Evolutionary conservation across 2,329 filamentous ascomycete genomes (phyloP), one percentile per base, ranked within the genome.

Genomic region (Sporothrix dimorphospora): DNA sequence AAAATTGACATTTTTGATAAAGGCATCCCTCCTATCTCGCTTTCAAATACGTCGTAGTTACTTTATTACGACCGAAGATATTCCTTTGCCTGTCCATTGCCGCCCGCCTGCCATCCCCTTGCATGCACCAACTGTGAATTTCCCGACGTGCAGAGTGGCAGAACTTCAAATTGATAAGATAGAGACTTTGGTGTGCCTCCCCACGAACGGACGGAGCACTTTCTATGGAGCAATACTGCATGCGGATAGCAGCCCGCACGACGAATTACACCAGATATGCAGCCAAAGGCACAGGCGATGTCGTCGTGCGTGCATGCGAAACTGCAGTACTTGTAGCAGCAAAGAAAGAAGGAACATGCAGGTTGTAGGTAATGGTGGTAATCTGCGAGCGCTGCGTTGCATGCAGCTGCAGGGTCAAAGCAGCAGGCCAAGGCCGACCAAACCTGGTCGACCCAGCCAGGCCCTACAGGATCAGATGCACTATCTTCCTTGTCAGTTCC

Each of bases 371-470:
- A 8, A 40, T 7, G 27, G 51, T 45, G 21, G 51, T 24, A 59
- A 24, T 69, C 34, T 59, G 67, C 27, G 63, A 8, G 19, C 27
- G 34, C 21, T 55, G 49, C 19, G 67, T 47, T 45, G 51, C 38
- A 69, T 69, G 67, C 38, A 69, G 67, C 57, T 69, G 49, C 49
- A 45, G 49, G 57, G 9, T n/a, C 57, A 21, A 38, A 16, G 59
- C 55, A 30, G n/a, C 12, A 30, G 21, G 21, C 12, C 51, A 55
- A 11, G 51, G 24, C 51, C 9, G 24, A 24, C n/a, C 38, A 12
- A 14, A 11, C 55, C 5, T 45, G 34, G 12, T 9, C 11, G 51
- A 55, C 51, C 51, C 38, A 19, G 63, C 49, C 47, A 42, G 66
- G 66, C 49, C 49, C 42, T 49, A 49, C 66, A 53, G 30, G 30